Base-by-base conservation (phyloP, 1,284 basidiomycete genomes). In the Rhizopogon parksii region DNA sequence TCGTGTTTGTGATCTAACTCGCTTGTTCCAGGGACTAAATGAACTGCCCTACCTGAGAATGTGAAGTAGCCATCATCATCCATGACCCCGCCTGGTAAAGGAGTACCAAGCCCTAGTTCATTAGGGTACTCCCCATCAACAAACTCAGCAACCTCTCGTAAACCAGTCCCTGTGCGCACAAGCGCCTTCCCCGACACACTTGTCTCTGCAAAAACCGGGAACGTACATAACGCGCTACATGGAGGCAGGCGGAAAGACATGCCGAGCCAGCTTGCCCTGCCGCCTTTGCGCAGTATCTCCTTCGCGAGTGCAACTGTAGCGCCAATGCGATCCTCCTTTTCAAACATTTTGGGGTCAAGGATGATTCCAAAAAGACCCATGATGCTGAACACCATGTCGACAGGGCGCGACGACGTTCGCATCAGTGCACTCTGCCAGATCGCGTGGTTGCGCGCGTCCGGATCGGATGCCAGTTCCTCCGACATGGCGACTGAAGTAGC, bases 331-430 rank as follows among this genome's bases (percentile, higher is more conserved):
- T 63, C 62, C 40, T 60, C 25, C 34, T 53, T 34, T 45, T 43
- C 19, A 46, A 61, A 63, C n/a, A 14, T 17, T 3, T 32, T 12
- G 2, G 55, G 37, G 25, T 61, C 54, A 12, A 63, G 59, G 2
- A 46, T 52, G 32, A 63, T 60, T 46, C 55, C 62, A 47, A 65
- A 62, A 4, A 64, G 53, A 17, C 59, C 61, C 62, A 63, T 62
- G 53, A 65, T 63, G 53, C 61, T 63, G 51, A 63, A 57, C n/a
- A 62, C 55, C 61, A 59, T 62, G 49, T 63, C 62, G 25, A 62
- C 59, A 11, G 59, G 59, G 46, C 56, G 56, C 3, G 62, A 61
- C 1, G 63, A 61, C 38, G 62, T 60, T 32, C 59, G 55, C 57
- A 60, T 57, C 32, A 58, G 46, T 7, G 57, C 55, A 47, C 57